Percentiles rank a stretch among this genome's conserved stretches.
Conservation (phyloP, 345 rosid species). For the Trapa incisa region DNA sequence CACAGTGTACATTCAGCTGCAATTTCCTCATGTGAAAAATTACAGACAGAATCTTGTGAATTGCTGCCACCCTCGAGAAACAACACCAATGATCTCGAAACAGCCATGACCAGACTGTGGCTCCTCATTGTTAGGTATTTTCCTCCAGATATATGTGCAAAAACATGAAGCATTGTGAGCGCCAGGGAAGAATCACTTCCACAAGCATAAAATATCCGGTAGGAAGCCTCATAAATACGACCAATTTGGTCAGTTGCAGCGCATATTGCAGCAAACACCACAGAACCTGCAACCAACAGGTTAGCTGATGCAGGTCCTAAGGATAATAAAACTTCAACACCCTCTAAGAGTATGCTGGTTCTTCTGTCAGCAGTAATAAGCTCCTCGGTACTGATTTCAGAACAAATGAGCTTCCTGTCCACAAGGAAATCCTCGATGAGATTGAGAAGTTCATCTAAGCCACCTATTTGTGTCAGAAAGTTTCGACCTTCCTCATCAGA, state of each 20-base stretch:
- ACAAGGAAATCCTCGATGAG: constrained; percentile 36
- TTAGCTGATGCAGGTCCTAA: constrained; percentile 38
- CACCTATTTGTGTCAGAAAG: constrained; percentile 24
- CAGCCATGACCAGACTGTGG: constrained; percentile 27
- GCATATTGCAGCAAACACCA: constrained; percentile 56
- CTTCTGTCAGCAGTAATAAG: constrained; percentile 17
- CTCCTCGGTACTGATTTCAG: constrained; percentile 20
- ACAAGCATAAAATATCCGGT: constrained; percentile 29
- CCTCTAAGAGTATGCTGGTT: constrained; percentile 26
- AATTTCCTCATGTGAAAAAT: constrained; percentile 5
- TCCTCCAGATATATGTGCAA: constrained; percentile 52
- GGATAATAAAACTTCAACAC: constrained; percentile 20
- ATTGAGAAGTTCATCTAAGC: constrained; percentile 39
- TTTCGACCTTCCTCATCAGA: constrained; percentile 36
- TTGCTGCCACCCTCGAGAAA: constrained; percentile 30
- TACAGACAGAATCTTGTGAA: constrained; percentile 13
- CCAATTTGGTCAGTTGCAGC: constrained; percentile 25
- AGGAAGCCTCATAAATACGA: constrained; percentile 49
- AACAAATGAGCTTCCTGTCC: constrained; percentile 31
- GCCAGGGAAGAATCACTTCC: constrained; percentile 24
- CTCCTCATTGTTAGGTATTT: constrained; percentile 25
- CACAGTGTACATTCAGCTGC: constrained; percentile 24
- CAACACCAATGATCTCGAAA: constrained; percentile 42
- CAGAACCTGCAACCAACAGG: constrained; percentile 55
- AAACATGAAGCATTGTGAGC: constrained; percentile 59